Base-by-base conservation (phyloP, 1,284 basidiomycete genomes). In the Rhodotorula sp. region DNA sequence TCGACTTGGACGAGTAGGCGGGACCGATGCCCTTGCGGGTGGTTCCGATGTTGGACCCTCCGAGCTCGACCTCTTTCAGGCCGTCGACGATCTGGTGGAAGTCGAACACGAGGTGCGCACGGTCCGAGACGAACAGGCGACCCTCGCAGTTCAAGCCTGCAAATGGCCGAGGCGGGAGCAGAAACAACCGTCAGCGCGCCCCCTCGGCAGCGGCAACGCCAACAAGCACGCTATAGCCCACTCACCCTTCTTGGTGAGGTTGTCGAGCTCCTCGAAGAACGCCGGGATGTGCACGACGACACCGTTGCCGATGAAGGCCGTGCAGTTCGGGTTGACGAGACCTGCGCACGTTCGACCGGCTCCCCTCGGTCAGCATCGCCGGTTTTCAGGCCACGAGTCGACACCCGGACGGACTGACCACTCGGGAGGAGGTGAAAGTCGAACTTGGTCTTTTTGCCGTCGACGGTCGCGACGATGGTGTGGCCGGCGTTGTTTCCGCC, bases 21-120 rank as follows among this genome's bases (percentile, higher is more conserved):
- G 95, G 95, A 82, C 96, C 95, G 79, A 99, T 98, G 66, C 95
- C 95, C 82, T 90, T 95, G 86, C 91, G 94, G 67, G 95, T 99
- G 56, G 95, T 99, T 60, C 95, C 95, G 80, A 99, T 98, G 81
- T 91, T 91, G 6, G 88, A 89, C 26, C 92, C 92, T 48, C 96
- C 96, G 22, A 98, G 87, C 82, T 99, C 95, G 60, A 95, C 91
- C 82, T 99, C 95, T 82, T 99, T 99, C 78, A 99, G 83, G 24
- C 96, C 96, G 79, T 99, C 96, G 54, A 99, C 96, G 78, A 98
- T 96, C 83, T 99, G 95, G 83, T 99, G 95, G 82, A 99, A 99
- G 82, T 98, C 95, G 79, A 98, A 94, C 59, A 99, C 95, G 74
- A 99, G 88, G 76, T 96, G 93, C 4, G 95, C 93, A 74, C 95